Base-by-base conservation (phyloP, 495 filamentous ascomycete genomes). In the Rhypophila decipiens region DNA sequence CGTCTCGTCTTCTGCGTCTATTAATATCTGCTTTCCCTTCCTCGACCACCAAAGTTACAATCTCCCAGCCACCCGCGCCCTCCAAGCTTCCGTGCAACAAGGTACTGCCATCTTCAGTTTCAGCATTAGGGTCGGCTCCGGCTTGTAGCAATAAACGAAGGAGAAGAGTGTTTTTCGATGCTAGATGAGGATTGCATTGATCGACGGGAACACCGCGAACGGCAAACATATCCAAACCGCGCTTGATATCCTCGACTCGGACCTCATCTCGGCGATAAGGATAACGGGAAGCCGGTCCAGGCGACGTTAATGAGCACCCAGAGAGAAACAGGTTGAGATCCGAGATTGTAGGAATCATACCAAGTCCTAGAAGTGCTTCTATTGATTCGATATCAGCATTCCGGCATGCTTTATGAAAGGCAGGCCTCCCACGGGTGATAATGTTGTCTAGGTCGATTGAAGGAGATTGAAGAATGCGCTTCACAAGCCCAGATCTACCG, bases 61-160 rank as follows among this genome's bases (percentile, higher is more conserved):
- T 42, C 11, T 42, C 29, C 11, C 17, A n/a, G 1, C 46, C 45
- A 1, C 41, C 27, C 2, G 47, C 36, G n/a, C 41, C 37, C 17
- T 56, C 44, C 0, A 59, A 35, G 13, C 50, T 50, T 8, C 53
- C 52, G 10, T 59, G 38, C 1, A 56, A 24, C 3, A 48, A 36
- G 13, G 42, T 56, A 22, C 35, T 33, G 20, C 62, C 62, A 19
- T 52, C 33, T 2, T 18, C n/a, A 11, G 53, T 37, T 11, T 46
- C 37, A 2, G 38, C 33, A 29, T 61, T 60, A 8, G 56, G 39
- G 41, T 53, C 51, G 3, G 57, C 60, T 4, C 62, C 57, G 17
- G 55, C 47, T 9, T 47, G 29, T 3, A 69, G 46, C 15, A 69
- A 50, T 1, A 65, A 43, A 9, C 40, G 52, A 20, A 56, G 35